Conservation (phyloP, 2,329 filamentous ascomycete genomes). For the Venturia carpophila region DNA sequence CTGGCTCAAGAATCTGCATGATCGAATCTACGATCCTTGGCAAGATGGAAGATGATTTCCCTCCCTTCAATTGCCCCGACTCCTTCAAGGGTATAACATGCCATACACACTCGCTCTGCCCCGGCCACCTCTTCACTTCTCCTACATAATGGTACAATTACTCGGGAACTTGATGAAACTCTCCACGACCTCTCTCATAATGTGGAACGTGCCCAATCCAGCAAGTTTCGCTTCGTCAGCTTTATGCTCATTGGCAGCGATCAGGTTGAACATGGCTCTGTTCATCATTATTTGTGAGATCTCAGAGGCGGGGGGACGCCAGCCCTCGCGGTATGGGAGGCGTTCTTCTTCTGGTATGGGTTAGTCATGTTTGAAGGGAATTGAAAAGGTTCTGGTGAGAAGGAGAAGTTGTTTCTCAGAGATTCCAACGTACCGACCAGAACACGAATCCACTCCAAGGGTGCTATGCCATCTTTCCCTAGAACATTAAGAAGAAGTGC, state of each 20-base stretch:
- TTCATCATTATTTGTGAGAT: conserved; percentile 16
- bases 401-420: neutral
- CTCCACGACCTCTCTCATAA: conserved; percentile 10
- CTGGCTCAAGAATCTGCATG: no score
- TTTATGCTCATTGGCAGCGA: conserved; percentile 18
- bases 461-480: conserved; percentile 15
- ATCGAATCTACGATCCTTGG: no score
- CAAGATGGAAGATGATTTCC: no score
- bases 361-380: neutral
- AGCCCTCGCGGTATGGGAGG: conserved; percentile 17
- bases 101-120: no score
- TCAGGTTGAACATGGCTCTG: conserved; percentile 17
- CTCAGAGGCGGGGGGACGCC: neutral
- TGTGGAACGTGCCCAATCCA: conserved; percentile 16
- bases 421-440: conserved; percentile 10
- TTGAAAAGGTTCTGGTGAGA: neutral
- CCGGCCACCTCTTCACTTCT: neutral
- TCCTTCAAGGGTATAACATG: no score
- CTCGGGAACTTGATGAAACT: conserved; percentile 16
- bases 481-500: conserved; percentile 14
- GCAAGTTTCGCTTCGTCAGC: conserved; percentile 15
- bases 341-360: conserved; percentile 15
- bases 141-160: conserved; percentile 17
- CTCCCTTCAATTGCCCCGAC: neutral
- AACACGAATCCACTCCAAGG: conserved; percentile 15